Evolutionary conservation across 2,329 filamentous ascomycete genomes (phyloP).

Genomic region (Ophiostoma populinum): DNA sequence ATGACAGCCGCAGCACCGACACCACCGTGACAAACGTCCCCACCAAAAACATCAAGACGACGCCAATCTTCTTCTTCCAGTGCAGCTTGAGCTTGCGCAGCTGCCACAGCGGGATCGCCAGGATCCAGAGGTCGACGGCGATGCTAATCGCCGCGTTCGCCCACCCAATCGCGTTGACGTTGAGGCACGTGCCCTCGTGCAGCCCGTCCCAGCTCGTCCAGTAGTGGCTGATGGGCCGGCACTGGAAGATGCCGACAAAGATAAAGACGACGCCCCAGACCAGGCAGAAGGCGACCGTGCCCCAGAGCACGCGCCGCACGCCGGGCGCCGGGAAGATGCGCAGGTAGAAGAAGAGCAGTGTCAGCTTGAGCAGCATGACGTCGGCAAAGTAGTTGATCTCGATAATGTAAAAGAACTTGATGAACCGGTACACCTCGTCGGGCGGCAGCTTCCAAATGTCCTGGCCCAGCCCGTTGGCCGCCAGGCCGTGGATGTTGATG

Average conservation of each 20-base stretch:
- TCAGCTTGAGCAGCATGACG: conserved; percentile 29
- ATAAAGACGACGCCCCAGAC: conserved; percentile 25
- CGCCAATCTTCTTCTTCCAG: conserved; percentile 30
- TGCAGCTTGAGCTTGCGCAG: conserved; percentile 23
- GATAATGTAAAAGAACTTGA: conserved; percentile 25
- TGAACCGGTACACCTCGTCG: conserved; percentile 25
- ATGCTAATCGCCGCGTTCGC: conserved; percentile 36
- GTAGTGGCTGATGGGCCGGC: conserved; percentile 30
- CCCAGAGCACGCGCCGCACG: conserved; percentile 25
- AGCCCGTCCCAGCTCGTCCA: conserved; percentile 36
- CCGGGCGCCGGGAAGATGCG: conserved; percentile 29
- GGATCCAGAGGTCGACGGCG: conserved; percentile 31
- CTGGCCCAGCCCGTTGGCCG: conserved; percentile 26
- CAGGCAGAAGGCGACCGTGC: conserved; percentile 22
- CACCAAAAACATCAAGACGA: conserved; percentile 29
- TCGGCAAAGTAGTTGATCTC: conserved; percentile 27
- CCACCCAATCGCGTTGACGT: conserved; percentile 32
- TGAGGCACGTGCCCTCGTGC: conserved; percentile 28
- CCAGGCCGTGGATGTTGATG: conserved; percentile 18
- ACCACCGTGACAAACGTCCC: conserved; percentile 23
- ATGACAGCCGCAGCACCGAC: conserved; percentile 15
- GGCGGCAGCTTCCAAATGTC: conserved; percentile 32
- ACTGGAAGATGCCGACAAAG: conserved; percentile 30
- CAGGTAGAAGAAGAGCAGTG: conserved; percentile 36
- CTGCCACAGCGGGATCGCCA: conserved; percentile 31